Conservation (phyloP, 2,329 filamentous ascomycete genomes). For the Diaporthe caulivora region DNA sequence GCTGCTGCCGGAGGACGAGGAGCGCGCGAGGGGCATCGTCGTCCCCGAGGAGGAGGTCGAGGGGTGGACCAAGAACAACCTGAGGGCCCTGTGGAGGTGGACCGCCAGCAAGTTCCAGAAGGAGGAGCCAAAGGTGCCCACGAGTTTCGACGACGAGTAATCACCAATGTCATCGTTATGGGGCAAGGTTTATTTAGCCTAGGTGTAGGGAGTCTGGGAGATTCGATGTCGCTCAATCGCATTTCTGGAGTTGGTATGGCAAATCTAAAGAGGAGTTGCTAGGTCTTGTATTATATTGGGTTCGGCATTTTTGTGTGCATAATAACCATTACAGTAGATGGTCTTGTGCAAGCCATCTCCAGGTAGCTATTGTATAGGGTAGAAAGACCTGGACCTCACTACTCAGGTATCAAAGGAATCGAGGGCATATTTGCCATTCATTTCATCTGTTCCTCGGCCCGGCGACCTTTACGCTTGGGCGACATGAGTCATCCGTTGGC, state of each 20-base stretch:
- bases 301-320: background rate
- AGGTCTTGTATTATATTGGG: slow-evolving; percentile 3
- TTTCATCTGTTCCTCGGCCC: background rate
- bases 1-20: slow-evolving; percentile 77
- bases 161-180: background rate
- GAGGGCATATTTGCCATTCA: background rate
- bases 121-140: slow-evolving; percentile 54
- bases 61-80: slow-evolving; percentile 74
- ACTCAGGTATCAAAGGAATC: slow-evolving; percentile 28
- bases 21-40: slow-evolving; percentile 70
- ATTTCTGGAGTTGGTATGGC: slow-evolving; percentile 13
- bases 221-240: background rate
- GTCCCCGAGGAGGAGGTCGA: slow-evolving; percentile 77
- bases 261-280: slow-evolving; percentile 6
- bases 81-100: slow-evolving; percentile 68
- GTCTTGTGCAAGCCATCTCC: background rate
- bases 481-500: background rate
- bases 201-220: background rate
- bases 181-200: background rate
- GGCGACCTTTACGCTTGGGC: background rate
- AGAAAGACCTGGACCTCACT: slow-evolving; percentile 32
- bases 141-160: slow-evolving; percentile 51
- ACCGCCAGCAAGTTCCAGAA: slow-evolving; percentile 54
- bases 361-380: slow-evolving; percentile 18
- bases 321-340: background rate